Percentiles rank a stretch among this genome's conserved stretches.
Evolutionary conservation across 2,329 filamentous ascomycete genomes (phyloP).

Genomic region (Hyphodiscus sp.): DNA sequence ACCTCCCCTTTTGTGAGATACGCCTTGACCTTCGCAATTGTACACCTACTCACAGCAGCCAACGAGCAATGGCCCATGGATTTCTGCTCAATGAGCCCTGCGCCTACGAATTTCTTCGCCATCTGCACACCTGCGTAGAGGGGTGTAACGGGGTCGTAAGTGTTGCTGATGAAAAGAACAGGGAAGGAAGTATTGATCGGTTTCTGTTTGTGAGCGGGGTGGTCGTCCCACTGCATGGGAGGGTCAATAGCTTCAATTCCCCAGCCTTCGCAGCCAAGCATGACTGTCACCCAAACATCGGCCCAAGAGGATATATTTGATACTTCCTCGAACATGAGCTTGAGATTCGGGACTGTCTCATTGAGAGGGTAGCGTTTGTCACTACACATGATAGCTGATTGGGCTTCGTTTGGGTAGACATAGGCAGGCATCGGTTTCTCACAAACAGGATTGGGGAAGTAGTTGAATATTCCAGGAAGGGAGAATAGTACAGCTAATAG

Average conservation of each 20-base stretch:
- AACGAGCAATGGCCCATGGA: constrained; percentile 25
- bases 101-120: constrained; percentile 23
- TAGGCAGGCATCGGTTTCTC: constrained; percentile 6
- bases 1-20: constrained; percentile 25
- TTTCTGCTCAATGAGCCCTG: constrained; percentile 25
- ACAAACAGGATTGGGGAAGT: constrained; percentile 10
- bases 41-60: constrained; percentile 21
- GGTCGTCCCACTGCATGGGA: constrained; percentile 26
- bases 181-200: constrained; percentile 32
- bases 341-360: constrained; percentile 21
- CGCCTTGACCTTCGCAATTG: constrained; percentile 18
- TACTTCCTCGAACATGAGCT: constrained; percentile 19
- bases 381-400: constrained; percentile 24
- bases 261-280: constrained; percentile 17
- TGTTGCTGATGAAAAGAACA: constrained; percentile 35
- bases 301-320: constrained; percentile 18
- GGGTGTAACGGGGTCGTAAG: constrained; percentile 34
- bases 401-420: constrained; percentile 17
- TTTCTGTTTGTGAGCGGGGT: constrained; percentile 20
- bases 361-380: constrained; percentile 27
- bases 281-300: constrained; percentile 5
- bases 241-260: constrained; percentile 19
- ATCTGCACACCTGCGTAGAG: constrained; percentile 27
- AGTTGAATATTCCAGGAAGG: background rate
- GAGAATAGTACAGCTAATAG: constrained; percentile 26